phyloP scores from a whole-genome alignment of 2,329 filamentous ascomycete species.

The Neurospora crassa region DNA sequence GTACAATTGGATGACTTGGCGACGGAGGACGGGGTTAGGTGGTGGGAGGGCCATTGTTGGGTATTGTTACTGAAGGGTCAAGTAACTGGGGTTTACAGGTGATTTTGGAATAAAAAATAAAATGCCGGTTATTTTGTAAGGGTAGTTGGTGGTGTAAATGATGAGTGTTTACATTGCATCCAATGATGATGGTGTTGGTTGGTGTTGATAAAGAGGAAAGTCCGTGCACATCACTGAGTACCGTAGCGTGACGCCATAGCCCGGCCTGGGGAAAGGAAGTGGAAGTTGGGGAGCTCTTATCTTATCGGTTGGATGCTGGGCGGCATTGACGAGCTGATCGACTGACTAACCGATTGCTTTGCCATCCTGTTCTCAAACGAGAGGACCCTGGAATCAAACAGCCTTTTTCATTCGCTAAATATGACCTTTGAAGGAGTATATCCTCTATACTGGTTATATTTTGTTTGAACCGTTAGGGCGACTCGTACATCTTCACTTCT shows the following conservation, averaged over 20 bases:
- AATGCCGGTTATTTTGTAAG: too few relatives aligned
- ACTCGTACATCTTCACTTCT: too few relatives aligned
- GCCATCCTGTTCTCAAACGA: background rate
- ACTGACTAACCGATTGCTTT: background rate
- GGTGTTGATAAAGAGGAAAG: background rate
- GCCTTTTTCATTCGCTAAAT: background rate
- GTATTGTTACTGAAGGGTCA: too few relatives aligned
- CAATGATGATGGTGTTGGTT: background rate
- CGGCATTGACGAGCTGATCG: background rate
- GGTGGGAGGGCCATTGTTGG: constrained; percentile 12
- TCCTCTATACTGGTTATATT: too few relatives aligned
- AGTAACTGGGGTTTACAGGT: too few relatives aligned
- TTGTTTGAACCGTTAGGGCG: too few relatives aligned
- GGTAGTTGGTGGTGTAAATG: too few relatives aligned
- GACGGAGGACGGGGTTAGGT: constrained; percentile 51
- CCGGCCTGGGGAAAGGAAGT: background rate
- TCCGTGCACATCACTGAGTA: background rate
- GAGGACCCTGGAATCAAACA: background rate
- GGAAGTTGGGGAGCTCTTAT: background rate
- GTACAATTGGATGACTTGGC: constrained; percentile 76
- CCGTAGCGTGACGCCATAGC: background rate
- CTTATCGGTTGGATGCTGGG: background rate
- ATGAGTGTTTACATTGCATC: background rate
- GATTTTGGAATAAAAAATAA: too few relatives aligned
- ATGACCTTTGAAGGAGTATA: too few relatives aligned